phyloP scores from a whole-genome alignment of 352 stramenopile genomes.

The Pythium sukuiense region DNA sequence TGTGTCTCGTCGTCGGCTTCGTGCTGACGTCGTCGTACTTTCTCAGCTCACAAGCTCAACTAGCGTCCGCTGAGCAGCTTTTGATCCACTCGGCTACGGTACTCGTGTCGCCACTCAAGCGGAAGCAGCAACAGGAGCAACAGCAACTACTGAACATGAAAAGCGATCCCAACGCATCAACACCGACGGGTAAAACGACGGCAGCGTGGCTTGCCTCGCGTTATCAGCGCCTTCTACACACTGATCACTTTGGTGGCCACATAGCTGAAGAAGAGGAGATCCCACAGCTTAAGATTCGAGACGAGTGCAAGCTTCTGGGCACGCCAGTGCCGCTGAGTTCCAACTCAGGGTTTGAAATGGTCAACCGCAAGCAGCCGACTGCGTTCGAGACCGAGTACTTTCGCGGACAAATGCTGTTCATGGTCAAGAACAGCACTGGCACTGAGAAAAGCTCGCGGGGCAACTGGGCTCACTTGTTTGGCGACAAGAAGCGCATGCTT shows the following conservation, averaged over 20 bases:
- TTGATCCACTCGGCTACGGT: conserved; percentile 24
- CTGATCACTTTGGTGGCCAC: conserved; percentile 7
- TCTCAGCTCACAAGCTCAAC: conserved; percentile 26
- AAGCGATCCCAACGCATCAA: conserved; percentile 10
- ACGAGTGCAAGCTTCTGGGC: conserved; percentile 25
- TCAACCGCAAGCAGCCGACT: conserved; percentile 42
- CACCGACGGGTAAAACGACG: conserved; percentile 18
- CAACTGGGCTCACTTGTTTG: conserved; percentile 41
- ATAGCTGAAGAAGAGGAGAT: conserved; percentile 21
- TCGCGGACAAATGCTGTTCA: conserved; percentile 36
- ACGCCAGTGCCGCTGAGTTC: neutral
- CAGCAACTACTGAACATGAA: neutral
- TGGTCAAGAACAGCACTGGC: conserved; percentile 31
- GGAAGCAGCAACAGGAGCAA: neutral
- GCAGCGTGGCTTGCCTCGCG: conserved; percentile 23
- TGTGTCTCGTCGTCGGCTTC: conserved; percentile 38
- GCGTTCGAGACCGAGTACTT: conserved; percentile 53
- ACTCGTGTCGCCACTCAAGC: conserved; percentile 21
- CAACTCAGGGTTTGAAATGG: conserved; percentile 5
- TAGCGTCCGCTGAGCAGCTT: conserved; percentile 24
- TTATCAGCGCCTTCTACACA: conserved; percentile 16
- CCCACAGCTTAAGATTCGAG: conserved; percentile 34
- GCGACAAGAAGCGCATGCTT: conserved; percentile 36
- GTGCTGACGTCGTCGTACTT: conserved; percentile 45
- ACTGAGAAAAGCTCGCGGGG: neutral